Base-by-base conservation (phyloP, 2,329 filamentous ascomycete genomes). In the Cladosporium sp. region DNA sequence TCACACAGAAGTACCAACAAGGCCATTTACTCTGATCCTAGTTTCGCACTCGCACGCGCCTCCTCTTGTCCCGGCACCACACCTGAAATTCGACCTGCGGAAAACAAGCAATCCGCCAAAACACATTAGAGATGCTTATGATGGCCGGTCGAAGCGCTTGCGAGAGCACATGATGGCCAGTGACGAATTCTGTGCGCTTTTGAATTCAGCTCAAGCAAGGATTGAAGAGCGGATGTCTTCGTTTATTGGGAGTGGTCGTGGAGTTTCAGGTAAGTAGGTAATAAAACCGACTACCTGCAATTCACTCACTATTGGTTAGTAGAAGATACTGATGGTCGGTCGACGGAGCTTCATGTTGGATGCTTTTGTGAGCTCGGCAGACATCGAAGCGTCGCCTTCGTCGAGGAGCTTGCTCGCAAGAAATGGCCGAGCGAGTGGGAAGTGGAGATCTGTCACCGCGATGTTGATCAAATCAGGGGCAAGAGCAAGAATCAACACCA, bases 301-400 rank as follows among this genome's bases (percentile, higher is more conserved):
- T 34, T 14, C 23, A 3, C 46, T 49, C 5, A 49, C 23, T 23
- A 16, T 18, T 8, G 16, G 30, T 5, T 13, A 18, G 7, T 11
- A 53, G 54, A 43, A 16, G 30, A 14, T n/a, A 2, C 34, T 8
- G 34, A 58, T 63, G 39, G 25, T n/a, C n/a, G 43, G 30, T 10
- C 46, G 28, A 4, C 25, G 49, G 26, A 34, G 46, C 63, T 68
- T 39, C 59, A 67, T 21, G 69, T 72, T 14, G 68, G 70, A 61
- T 70, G 68, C 64, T 71, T 70, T 57, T 73, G 71, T 61, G 71
- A 68, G n/a, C 67, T 70, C 13, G 71, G 71, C 6, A 69, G 70
- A 26, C 71, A 74, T 60, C 69, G 71, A 28, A 69, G 67, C 13
- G 70, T 73, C 2, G 71, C 71, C n/a, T 74, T 73, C 66, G 71